Evolutionary conservation across 2,329 filamentous ascomycete genomes (phyloP).

Genomic region (Xylaria sp.): DNA sequence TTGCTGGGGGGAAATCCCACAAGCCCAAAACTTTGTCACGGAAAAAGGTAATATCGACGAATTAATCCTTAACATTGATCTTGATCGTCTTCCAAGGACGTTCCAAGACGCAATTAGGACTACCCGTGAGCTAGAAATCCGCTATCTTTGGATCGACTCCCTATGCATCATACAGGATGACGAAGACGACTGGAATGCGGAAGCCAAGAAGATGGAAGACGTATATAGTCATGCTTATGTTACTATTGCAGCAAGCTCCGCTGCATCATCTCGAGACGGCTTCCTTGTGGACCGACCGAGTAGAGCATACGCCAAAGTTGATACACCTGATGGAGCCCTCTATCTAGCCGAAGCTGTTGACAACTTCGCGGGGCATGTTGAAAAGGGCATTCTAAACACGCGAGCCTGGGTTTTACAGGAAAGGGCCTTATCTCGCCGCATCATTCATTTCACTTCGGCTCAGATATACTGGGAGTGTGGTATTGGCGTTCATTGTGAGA

Average conservation of each 20-base stretch:
- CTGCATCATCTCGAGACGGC: neutral
- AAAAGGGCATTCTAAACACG: conserved; percentile 1
- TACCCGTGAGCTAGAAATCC: neutral
- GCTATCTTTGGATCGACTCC: neutral
- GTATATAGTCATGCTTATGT: conserved; percentile 5
- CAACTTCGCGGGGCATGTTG: conserved; percentile 6
- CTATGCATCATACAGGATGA: too few species aligned
- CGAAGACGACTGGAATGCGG: too few species aligned
- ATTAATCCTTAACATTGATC: neutral
- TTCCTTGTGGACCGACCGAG: neutral
- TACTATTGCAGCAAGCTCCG: conserved; percentile 16
- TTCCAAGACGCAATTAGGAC: conserved; percentile 8
- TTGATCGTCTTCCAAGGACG: neutral
- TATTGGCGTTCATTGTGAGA: conserved; percentile 12
- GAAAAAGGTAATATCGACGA: neutral
- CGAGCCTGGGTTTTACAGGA: conserved; percentile 15
- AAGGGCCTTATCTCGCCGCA: conserved; percentile 8
- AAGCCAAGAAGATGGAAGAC: conserved; percentile 9
- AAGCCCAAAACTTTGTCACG: too few species aligned
- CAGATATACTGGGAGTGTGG: conserved; percentile 21
- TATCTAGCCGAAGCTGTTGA: neutral
- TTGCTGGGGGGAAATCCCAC: conserved; percentile 15
- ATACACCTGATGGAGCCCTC: neutral
- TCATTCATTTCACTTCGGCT: conserved; percentile 16
- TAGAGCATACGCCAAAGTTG: neutral